Base-by-base conservation (phyloP, 2,329 filamentous ascomycete genomes). In the Aspergillus tanneri region DNA sequence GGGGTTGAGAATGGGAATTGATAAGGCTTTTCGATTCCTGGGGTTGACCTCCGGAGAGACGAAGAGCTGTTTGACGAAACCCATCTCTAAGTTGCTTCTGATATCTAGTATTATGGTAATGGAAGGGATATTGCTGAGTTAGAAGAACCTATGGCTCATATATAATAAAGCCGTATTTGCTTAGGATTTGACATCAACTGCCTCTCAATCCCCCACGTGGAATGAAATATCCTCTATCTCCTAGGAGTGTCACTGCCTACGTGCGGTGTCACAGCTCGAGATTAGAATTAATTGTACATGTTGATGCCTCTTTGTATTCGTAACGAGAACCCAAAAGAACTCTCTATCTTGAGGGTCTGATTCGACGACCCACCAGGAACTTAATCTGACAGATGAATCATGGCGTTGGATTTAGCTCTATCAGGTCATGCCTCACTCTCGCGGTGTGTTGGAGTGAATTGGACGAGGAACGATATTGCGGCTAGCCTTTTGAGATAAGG, bases 1-100 rank as follows among this genome's bases (percentile, higher is more conserved):
- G 0, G 86, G 81, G 67, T 95, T 95, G 53, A 96, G 73, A 18
- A 88, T 67, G 0, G 90, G 90, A 38, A 96, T 82, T 0, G 87
- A 87, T 51, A 80, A 83, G 45, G 90, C 90, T 68, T 96, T 96
- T 49, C 80, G 79, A 73, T 86, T 96, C 72, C 90, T 80, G 8
- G 90, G 88, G 68, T 95, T 95, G 72, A 95, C 73, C 66, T 87
- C 82, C 32, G 90, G 89, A 24, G 81, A 77, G 35, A 50, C 43
- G 40, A 64, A 59, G n/a, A 70, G 57, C 23, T 53, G 38, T 35
- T 61, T 67, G 36, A 67, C 43, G 32, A 61, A 59, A 10, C 41
- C 51, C 46, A 58, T 58, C 38, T 47, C 56, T 58, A 22, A 16
- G n/a, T 18, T 23, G n/a, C 16, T 3, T 36, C n/a, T 7, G 16